A percentile compares a stretch with the other conserved stretches of the same genome.
phyloP scores from a whole-genome alignment of 2,329 filamentous ascomycete genomes.

The Fusarium sp. region DNA sequence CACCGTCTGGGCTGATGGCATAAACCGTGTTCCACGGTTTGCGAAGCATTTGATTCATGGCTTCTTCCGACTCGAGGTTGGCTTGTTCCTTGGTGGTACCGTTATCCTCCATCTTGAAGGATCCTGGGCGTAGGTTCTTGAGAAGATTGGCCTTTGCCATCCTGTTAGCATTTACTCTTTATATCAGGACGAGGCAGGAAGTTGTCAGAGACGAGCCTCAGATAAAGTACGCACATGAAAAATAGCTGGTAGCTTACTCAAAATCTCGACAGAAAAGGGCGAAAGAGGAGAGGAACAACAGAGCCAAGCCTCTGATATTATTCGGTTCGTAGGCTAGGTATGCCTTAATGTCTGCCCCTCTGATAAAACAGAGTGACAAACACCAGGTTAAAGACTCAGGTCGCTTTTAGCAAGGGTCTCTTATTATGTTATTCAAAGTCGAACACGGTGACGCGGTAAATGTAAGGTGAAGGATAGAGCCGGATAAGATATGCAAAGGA shows the following conservation, averaged over 20 bases:
- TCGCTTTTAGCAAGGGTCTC: neutral
- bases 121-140: neutral
- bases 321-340: too few species aligned
- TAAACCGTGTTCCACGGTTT: constrained; percentile 33
- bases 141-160: neutral
- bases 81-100: neutral
- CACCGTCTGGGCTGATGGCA: constrained; percentile 34
- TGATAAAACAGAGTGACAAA: neutral
- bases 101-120: neutral
- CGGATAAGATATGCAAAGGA: neutral
- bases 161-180: neutral
- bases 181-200: neutral
- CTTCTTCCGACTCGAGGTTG: neutral
- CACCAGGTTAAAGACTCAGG: neutral
- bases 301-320: too few species aligned
- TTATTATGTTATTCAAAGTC: neutral
- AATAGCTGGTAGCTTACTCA: neutral
- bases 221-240: neutral
- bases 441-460: neutral
- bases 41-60: constrained; percentile 16
- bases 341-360: too few species aligned
- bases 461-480: neutral
- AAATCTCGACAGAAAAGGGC: neutral
- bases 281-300: too few species aligned
- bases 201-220: neutral